Evolutionary conservation across 2,329 filamentous ascomycete genomes (phyloP).

Genomic region (Rhynchosporium graminicola): DNA sequence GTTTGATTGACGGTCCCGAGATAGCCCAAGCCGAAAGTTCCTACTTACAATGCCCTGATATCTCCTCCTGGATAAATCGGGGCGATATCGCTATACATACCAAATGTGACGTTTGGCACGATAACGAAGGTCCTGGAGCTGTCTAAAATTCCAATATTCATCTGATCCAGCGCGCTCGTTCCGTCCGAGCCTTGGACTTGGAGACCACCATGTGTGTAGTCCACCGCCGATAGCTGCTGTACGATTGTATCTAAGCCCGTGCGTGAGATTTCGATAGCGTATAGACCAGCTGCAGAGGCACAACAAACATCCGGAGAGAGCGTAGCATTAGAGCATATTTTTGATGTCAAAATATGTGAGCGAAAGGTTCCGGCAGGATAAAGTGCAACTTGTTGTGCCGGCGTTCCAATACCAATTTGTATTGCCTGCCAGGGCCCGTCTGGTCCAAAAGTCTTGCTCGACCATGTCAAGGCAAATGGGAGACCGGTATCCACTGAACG

Average conservation of each 20-base stretch:
- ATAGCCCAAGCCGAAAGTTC: conserved; percentile 22
- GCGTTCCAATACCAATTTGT: conserved; percentile 24
- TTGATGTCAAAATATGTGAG: conserved; percentile 23
- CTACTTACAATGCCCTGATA: conserved; percentile 17
- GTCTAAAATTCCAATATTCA: too few relatives aligned
- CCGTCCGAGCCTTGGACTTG: too few relatives aligned
- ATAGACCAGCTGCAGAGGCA: conserved; percentile 16
- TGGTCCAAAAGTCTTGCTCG: conserved; percentile 25
- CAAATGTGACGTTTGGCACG: background rate
- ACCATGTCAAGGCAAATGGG: conserved; percentile 19
- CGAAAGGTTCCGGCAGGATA: conserved; percentile 25
- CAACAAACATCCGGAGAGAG: conserved; percentile 11
- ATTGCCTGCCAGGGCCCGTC: conserved; percentile 33
- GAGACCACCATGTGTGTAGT: too few relatives aligned
- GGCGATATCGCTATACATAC: conserved; percentile 13
- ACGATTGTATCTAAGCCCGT: too few relatives aligned
- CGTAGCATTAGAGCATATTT: conserved; percentile 15
- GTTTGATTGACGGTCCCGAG: conserved; percentile 23
- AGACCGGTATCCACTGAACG: too few relatives aligned
- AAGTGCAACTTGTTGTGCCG: conserved; percentile 22
- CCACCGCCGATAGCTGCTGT: too few relatives aligned
- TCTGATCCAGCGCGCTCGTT: too few relatives aligned
- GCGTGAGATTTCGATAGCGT: background rate
- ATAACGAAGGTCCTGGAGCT: too few relatives aligned
- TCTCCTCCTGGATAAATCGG: conserved; percentile 19